Percentiles rank a stretch among this genome's conserved stretches.
These are phyloP conservation scores for Nicotiana otophora DNA, from an alignment of 257 asterid species.

Conservation along the genomic window DNA sequence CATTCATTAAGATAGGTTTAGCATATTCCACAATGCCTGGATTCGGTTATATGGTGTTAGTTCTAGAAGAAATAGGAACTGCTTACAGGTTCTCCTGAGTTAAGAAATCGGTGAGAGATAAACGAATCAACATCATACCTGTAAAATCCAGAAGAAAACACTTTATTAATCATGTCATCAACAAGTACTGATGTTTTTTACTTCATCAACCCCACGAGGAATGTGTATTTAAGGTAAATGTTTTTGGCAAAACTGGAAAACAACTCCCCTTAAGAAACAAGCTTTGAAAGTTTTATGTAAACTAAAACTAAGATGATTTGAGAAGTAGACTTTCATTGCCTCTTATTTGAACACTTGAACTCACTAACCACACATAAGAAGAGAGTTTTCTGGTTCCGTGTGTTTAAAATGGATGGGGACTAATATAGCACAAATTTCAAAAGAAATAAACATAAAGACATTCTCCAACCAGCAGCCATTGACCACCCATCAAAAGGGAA, in stretches of 20 bases:
- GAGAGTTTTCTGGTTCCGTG: neutral
- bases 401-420: neutral
- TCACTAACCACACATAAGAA: neutral
- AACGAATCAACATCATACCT: slow-evolving; percentile 85
- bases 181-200: neutral
- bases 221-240: neutral
- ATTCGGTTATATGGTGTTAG: slow-evolving; percentile 12
- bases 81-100: slow-evolving; percentile 75
- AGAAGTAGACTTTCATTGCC: neutral
- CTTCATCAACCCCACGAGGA: neutral
- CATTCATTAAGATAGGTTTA: neutral
- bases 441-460: neutral
- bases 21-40: neutral
- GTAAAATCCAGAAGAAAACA: slow-evolving; percentile 17
- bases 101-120: slow-evolving; percentile 54
- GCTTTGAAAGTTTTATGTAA: neutral
- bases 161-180: neutral
- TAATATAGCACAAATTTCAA: slow-evolving; percentile 1
- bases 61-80: neutral
- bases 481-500: neutral
- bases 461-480: neutral
- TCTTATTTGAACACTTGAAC: neutral
- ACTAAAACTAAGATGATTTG: neutral
- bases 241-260: neutral
- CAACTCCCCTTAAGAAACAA: neutral